A percentile compares a stretch with the other conserved stretches of the same genome.
Conservation (phyloP, 768 basidiomycete species). For the Tylopilus sp. region DNA sequence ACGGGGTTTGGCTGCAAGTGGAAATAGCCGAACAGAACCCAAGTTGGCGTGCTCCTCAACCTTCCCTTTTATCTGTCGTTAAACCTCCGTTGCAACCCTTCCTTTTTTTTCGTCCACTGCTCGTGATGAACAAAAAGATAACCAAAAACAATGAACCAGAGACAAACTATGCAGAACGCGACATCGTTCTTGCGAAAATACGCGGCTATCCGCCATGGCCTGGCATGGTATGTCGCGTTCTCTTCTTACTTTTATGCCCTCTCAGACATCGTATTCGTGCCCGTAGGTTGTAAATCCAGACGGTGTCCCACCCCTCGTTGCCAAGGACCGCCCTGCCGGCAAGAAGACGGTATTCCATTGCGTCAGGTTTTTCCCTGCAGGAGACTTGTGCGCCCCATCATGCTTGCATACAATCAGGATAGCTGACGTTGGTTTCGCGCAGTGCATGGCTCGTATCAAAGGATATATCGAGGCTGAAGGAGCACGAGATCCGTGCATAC, state of each 20-base stretch:
- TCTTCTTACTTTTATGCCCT: slow-evolving; percentile 11
- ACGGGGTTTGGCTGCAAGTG: slow-evolving; percentile 36
- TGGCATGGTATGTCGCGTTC: slow-evolving; percentile 68
- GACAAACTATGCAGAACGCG: slow-evolving; percentile 63
- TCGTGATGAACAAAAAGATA: slow-evolving; percentile 51
- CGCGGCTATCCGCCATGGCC: slow-evolving; percentile 97
- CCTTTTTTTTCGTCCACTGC: slow-evolving; percentile 10
- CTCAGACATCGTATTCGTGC: slow-evolving; percentile 7
- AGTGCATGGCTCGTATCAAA: slow-evolving; percentile 85
- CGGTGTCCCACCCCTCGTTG: slow-evolving; percentile 55
- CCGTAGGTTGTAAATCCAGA: slow-evolving; percentile 78
- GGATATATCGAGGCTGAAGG: slow-evolving; percentile 76
- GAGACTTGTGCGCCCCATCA: slow-evolving; percentile 76
- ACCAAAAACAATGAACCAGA: slow-evolving; percentile 37
- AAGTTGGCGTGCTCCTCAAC: slow-evolving; percentile 39
- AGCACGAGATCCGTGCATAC: slow-evolving; percentile 80
- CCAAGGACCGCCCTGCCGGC: slow-evolving; percentile 64
- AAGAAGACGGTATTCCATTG: slow-evolving; percentile 74
- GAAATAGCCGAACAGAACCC: slow-evolving; percentile 40
- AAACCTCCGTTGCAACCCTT: slow-evolving; percentile 22
- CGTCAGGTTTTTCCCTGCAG: slow-evolving; percentile 87
- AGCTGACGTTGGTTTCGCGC: slow-evolving; percentile 6
- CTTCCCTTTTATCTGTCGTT: slow-evolving; percentile 38
- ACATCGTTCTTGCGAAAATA: slow-evolving; percentile 89
- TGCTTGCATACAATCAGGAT: slow-evolving; percentile 9